phyloP scores from a whole-genome alignment of 331 rosid species.

The Pyrus hybrid region DNA sequence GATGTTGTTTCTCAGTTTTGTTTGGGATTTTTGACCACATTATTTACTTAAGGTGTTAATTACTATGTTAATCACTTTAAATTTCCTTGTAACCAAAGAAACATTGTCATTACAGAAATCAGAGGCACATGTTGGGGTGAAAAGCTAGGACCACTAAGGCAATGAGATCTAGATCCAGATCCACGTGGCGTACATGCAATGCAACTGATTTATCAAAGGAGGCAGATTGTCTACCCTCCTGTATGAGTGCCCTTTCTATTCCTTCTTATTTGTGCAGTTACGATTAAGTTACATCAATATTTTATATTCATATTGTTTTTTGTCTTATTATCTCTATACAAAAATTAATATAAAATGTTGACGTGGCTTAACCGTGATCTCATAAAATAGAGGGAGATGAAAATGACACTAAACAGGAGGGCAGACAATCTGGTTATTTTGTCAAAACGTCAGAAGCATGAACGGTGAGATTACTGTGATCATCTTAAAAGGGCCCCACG shows the following conservation, averaged over 20 bases:
- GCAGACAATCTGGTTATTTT: too few species aligned
- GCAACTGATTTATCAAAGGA: not conserved
- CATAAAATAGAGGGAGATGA: too few species aligned
- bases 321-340: too few species aligned
- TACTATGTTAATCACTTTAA: not conserved
- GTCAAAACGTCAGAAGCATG: constrained; percentile 13
- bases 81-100: not conserved
- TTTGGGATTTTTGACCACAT: too few species aligned
- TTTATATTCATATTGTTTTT: too few species aligned
- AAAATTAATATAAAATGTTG: too few species aligned
- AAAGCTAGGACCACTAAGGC: not conserved
- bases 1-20: not conserved
- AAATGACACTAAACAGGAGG: too few species aligned
- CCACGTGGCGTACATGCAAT: constrained; percentile 9
- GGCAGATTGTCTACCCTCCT: too few species aligned
- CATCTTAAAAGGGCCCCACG: constrained; percentile 10
- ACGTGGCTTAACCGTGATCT: too few species aligned
- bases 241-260: too few species aligned
- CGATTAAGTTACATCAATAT: too few species aligned
- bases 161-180: not conserved
- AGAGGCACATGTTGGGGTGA: not conserved
- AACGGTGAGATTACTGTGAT: constrained; percentile 11
- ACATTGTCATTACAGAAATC: not conserved
- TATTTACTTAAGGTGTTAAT: not conserved
- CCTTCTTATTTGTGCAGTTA: too few species aligned